Conservation (phyloP, 169 alveolate genomes). For the Plasmodium cynomolgi region DNA sequence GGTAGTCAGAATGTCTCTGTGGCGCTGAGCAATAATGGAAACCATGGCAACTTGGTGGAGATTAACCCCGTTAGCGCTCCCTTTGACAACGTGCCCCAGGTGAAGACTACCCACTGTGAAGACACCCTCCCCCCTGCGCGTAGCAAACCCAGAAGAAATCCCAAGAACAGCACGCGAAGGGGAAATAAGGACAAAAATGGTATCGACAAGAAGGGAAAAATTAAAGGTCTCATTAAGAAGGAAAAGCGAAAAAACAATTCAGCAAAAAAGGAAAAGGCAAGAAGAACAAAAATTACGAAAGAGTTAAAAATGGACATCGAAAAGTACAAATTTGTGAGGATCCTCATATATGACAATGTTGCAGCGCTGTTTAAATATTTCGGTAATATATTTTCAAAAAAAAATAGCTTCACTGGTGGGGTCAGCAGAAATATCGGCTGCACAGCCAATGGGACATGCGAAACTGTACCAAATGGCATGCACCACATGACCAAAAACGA, state of each 20-base stretch:
- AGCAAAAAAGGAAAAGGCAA: slow-evolving; percentile 9
- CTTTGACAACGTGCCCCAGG: background rate
- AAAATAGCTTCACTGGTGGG: background rate
- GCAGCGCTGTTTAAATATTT: slow-evolving; percentile 29
- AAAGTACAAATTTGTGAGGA: slow-evolving; percentile 33
- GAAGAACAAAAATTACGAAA: slow-evolving; percentile 33
- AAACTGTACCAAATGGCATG: background rate
- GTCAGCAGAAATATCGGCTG: background rate
- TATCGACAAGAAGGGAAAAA: slow-evolving; percentile 10
- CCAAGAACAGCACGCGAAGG: background rate
- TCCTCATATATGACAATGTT: slow-evolving; percentile 42
- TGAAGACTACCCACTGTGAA: background rate
- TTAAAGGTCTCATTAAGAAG: slow-evolving; percentile 3
- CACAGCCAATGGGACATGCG: background rate
- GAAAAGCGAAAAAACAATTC: background rate
- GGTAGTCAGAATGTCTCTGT: background rate
- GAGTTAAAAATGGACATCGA: slow-evolving; percentile 32
- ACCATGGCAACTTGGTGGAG: background rate
- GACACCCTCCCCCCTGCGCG: background rate
- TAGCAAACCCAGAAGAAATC: background rate
- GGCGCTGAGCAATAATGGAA: background rate
- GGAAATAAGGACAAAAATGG: background rate
- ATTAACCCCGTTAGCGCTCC: background rate
- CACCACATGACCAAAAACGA: slow-evolving; percentile 4
- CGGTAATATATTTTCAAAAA: slow-evolving; percentile 53